Percentiles rank a stretch among this genome's conserved stretches.
phyloP scores from a whole-genome alignment of 345 rosid species.

The Eucalyptus pauciflora region DNA sequence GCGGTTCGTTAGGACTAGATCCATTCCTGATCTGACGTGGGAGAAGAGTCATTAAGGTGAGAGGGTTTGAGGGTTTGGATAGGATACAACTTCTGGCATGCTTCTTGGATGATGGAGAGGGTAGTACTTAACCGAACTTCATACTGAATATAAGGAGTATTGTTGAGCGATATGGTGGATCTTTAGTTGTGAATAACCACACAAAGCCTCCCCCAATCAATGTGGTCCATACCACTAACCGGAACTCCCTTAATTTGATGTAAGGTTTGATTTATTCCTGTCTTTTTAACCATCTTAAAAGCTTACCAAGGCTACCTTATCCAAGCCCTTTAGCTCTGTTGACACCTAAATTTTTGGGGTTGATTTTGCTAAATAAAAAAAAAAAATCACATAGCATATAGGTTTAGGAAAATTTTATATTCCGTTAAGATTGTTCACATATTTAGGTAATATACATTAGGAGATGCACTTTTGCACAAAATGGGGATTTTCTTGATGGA shows the following conservation, averaged over 20 bases:
- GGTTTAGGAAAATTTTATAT: no score
- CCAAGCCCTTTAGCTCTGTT: background rate
- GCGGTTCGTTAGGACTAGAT: background rate
- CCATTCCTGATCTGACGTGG: rapidly evolving
- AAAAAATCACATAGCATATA: no score
- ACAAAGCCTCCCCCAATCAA: no score
- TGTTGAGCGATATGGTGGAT: background rate
- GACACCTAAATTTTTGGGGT: no score
- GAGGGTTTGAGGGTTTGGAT: background rate
- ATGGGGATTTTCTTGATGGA: no score
- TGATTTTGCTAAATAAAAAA: no score
- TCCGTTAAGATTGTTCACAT: no score
- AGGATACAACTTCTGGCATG: background rate
- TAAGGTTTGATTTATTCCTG: background rate
- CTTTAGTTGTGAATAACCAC: background rate
- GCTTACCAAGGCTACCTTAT: background rate
- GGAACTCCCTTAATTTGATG: background rate
- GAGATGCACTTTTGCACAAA: no score
- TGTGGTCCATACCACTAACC: background rate
- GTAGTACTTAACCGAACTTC: background rate
- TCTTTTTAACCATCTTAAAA: background rate
- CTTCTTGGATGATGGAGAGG: background rate
- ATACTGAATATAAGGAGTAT: background rate
- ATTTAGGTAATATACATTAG: no score
- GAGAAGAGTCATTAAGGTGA: background rate